Evolutionary conservation across 768 basidiomycete genomes (phyloP).

Genomic region (Pulveroboletus ravenelii): DNA sequence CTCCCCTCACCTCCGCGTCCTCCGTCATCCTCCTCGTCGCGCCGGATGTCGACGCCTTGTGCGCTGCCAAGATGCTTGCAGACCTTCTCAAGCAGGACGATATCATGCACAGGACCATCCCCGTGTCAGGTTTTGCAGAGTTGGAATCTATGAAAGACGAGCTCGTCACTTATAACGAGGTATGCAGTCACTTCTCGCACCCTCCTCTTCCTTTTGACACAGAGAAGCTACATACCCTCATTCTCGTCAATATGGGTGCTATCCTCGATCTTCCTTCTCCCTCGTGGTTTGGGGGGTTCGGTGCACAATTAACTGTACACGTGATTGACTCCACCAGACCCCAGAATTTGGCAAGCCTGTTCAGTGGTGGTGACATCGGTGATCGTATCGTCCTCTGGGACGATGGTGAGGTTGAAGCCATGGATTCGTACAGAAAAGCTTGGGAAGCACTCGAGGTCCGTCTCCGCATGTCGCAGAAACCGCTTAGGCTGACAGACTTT

Average conservation of each 20-base stretch:
- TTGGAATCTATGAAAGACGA: slow-evolving; percentile 63
- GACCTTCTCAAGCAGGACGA: slow-evolving; percentile 91
- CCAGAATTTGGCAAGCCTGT: slow-evolving; percentile 82
- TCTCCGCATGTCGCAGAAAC: neutral
- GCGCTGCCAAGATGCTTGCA: slow-evolving; percentile 86
- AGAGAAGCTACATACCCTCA: slow-evolving; percentile 75
- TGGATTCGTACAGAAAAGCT: slow-evolving; percentile 69
- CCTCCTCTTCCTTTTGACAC: neutral
- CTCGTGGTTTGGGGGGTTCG: slow-evolving; percentile 75
- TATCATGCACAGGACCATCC: slow-evolving; percentile 83
- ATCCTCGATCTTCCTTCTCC: slow-evolving; percentile 75
- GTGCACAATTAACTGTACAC: slow-evolving; percentile 65
- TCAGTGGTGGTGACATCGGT: slow-evolving; percentile 60
- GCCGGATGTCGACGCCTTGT: slow-evolving; percentile 89
- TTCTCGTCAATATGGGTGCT: slow-evolving; percentile 90
- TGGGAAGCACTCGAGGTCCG: slow-evolving; percentile 82
- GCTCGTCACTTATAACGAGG: slow-evolving; percentile 63
- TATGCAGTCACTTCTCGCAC: slow-evolving; percentile 28
- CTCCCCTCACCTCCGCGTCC: slow-evolving; percentile 72
- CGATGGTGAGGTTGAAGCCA: slow-evolving; percentile 71
- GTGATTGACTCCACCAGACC: slow-evolving; percentile 94
- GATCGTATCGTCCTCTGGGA: slow-evolving; percentile 89
- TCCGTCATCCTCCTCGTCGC: slow-evolving; percentile 84
- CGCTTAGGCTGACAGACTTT: slow-evolving; percentile 6
- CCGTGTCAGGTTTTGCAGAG: slow-evolving; percentile 81